Base-by-base conservation (phyloP, 257 asterid genomes). In the Eustoma russellianum region DNA sequence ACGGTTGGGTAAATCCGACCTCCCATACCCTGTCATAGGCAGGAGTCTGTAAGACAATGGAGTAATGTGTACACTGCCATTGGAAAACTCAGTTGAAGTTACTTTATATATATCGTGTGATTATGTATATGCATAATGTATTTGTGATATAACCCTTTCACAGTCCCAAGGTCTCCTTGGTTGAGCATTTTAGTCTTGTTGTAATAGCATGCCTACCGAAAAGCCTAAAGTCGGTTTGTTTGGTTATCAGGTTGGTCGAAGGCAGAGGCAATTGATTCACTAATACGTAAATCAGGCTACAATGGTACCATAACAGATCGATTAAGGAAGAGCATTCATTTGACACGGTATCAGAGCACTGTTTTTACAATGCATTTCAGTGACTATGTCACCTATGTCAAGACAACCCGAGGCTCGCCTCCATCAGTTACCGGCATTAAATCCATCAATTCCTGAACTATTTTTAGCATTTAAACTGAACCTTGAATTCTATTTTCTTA, bases 341-440 rank as follows among this genome's bases (percentile, higher is more conserved):
- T 91, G 13, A 91, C 98, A 14, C 90, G 94, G 18, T 87, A 87
- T 66, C 95, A 87, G 68, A 91, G 98, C 75, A 91, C 95, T 1
- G 57, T 91, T 47, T 91, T 67, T 61, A 82, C 94, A 48, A 82
- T 91, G 95, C 79, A 57, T 62, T 91, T 73, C 72, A 50, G 80
- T 46, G 97, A 87, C 7, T 91, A 91, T 62, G 80, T 74, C 63
- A 60, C 84, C 52, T 77, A 79, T 65, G 95, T 85, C 68, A 82
- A 79, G 82, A 60, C 82, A 62, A 72, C 76, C 49, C 79, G 98
- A 76, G 90, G 98, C 60, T 79, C 74, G 54, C 74, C 90, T 55
- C 95, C 90, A 18, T 18, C 76, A 70, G 66, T 86, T 77, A 76
- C 73, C 50, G 98, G 96, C 56, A 69, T 66, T 64, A 86, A 79